Evolutionary conservation across 305 asterid genomes (phyloP).

Genomic region (Striga hermonthica): DNA sequence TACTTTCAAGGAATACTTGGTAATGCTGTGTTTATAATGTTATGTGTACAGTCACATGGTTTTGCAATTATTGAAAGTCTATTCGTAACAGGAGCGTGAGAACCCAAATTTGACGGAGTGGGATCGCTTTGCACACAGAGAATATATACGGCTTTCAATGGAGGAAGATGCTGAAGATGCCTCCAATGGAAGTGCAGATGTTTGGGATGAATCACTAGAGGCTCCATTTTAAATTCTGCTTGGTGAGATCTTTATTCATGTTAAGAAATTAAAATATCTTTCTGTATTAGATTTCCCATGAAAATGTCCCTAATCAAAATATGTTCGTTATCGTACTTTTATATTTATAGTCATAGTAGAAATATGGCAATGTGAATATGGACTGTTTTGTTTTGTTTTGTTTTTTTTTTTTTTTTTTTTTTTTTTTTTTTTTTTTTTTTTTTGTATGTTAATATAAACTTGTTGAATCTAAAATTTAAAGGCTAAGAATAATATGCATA

Average conservation of each 20-base stretch:
- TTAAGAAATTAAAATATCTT: constrained; percentile 22
- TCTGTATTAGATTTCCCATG: constrained; percentile 18
- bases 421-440: no score
- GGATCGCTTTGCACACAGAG: constrained; percentile 99
- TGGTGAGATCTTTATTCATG: constrained; percentile 44
- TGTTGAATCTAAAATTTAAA: no score
- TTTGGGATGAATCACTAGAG: constrained; percentile 99
- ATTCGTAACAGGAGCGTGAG: constrained; percentile 80
- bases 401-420: no score
- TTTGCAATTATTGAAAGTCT: constrained; percentile 19
- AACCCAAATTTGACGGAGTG: constrained; percentile 95
- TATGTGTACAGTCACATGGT: constrained; percentile 7
- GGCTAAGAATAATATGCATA: no score
- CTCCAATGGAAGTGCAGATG: constrained; percentile 98
- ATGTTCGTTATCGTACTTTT: constrained; percentile 4
- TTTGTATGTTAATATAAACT: no score
- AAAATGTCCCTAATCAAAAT: neutral
- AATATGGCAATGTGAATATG: no score
- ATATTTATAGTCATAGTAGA: neutral
- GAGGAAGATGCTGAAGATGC: constrained; percentile 99
- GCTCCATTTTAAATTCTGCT: constrained; percentile 80
- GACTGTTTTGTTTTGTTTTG: no score
- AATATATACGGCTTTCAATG: constrained; percentile 98
- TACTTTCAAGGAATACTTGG: constrained; percentile 23
- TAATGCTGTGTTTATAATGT: constrained; percentile 13